These are phyloP conservation scores for Mycena crocata DNA, from an alignment of 768 basidiomycete species.

Conservation along the genomic window DNA sequence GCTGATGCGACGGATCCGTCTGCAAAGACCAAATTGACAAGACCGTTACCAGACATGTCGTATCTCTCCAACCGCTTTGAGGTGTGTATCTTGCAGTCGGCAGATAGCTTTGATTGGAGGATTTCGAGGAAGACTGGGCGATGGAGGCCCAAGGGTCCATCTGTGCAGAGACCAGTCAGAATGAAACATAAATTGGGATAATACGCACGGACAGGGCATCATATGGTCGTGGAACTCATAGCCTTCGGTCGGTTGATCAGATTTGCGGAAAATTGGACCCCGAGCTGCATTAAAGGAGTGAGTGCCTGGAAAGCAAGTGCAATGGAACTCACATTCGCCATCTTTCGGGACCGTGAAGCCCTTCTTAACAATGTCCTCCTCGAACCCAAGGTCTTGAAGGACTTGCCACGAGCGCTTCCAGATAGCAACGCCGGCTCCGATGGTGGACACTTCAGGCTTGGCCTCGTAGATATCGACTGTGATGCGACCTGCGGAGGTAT, in stretches of 20 bases:
- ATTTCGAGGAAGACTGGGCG: conserved; percentile 41
- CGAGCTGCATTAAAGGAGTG: conserved; percentile 20
- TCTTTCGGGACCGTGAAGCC: conserved; percentile 39
- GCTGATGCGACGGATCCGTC: conserved; percentile 43
- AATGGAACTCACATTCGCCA: conserved; percentile 36
- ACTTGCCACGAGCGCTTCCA: conserved; percentile 55
- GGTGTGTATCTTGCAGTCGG: conserved; percentile 42
- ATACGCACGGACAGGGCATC: conserved; percentile 38
- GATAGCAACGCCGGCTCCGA: conserved; percentile 55
- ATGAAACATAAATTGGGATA: background rate
- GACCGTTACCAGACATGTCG: conserved; percentile 4
- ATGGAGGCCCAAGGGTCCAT: conserved; percentile 39
- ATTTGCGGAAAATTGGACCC: conserved; percentile 42
- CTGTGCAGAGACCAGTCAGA: background rate
- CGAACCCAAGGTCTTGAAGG: conserved; percentile 52
- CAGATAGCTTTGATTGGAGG: conserved; percentile 34
- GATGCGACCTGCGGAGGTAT: conserved; percentile 18
- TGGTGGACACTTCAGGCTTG: conserved; percentile 49
- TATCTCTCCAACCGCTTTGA: conserved; percentile 35
- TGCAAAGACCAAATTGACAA: conserved; percentile 36
- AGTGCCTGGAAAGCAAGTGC: background rate
- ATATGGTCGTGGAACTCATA: conserved; percentile 41
- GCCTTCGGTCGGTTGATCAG: conserved; percentile 37
- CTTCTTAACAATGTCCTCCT: conserved; percentile 38
- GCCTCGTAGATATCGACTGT: conserved; percentile 56